A percentile compares a stretch with the other conserved stretches of the same genome.
Evolutionary conservation across 164 flowering plant species (phyloP).

Genomic region (Houttuynia cordata): DNA sequence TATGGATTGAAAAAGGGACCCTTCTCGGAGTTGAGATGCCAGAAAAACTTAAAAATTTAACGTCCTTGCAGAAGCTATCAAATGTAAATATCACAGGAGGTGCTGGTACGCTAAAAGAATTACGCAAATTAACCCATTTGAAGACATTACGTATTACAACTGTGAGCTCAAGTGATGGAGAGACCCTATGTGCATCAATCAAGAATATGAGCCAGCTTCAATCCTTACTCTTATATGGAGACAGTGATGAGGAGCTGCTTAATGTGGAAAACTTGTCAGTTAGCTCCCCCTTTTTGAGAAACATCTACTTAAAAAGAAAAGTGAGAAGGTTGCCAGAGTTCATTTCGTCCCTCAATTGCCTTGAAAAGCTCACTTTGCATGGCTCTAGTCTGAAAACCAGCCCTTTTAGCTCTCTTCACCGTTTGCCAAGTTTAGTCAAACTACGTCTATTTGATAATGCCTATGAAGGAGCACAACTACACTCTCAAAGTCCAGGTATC

Average conservation of each 20-base stretch:
- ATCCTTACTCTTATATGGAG: background rate
- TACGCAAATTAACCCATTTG: background rate
- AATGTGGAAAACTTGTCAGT: background rate
- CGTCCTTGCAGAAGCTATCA: background rate
- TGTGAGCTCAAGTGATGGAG: background rate
- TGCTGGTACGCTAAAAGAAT: background rate
- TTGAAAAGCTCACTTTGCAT: background rate
- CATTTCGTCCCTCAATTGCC: background rate
- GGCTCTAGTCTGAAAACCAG: background rate
- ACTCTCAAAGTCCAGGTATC: background rate
- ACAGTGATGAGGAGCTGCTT: background rate
- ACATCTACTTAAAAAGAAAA: background rate
- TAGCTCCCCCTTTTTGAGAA: background rate
- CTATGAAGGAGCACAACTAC: background rate
- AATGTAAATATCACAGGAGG: background rate
- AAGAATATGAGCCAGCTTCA: no score
- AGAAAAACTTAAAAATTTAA: background rate
- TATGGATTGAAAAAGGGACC: background rate
- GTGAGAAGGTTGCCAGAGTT: background rate
- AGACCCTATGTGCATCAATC: background rate
- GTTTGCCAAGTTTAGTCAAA: background rate
- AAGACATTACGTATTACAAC: background rate
- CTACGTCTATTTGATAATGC: background rate
- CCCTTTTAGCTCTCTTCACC: background rate
- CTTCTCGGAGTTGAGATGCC: background rate